These are phyloP conservation scores for Stagonosporopsis tanaceti DNA, from an alignment of 2,329 filamentous ascomycete species.

Conservation along the genomic window DNA sequence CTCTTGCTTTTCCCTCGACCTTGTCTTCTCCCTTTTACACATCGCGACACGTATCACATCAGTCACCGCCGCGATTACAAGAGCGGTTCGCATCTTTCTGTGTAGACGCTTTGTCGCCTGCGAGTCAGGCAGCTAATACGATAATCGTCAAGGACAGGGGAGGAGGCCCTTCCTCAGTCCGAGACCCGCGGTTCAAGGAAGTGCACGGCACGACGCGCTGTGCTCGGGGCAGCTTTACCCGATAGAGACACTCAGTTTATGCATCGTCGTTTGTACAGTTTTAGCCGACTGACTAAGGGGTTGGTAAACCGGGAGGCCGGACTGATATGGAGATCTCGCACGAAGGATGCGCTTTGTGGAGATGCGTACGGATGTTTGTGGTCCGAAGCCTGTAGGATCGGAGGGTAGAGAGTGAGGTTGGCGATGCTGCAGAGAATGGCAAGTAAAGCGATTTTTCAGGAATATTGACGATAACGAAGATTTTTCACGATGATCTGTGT, in stretches of 20 bases:
- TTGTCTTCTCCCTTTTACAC: not conserved
- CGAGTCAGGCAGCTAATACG: conserved; percentile 1
- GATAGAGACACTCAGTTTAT: not conserved
- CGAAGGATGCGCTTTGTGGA: not conserved
- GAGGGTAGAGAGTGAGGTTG: not conserved
- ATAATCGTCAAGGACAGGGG: not conserved
- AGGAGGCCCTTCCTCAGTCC: conserved; percentile 7
- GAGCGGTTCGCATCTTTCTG: not conserved
- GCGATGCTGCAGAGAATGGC: not conserved
- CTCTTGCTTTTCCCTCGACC: not conserved
- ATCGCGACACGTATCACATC: not conserved
- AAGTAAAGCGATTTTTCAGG: not conserved
- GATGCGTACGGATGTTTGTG: not conserved
- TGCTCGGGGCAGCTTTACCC: conserved; percentile 7
- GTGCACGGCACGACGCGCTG: conserved; percentile 7
- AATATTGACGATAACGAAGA: not conserved
- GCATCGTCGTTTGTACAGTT: conserved; percentile 6
- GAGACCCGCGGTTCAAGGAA: conserved; percentile 7
- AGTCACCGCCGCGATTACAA: not conserved
- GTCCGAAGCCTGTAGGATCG: not conserved
- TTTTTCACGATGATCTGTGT: too few species aligned
- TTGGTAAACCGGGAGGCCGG: conserved; percentile 1
- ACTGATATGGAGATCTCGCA: not conserved
- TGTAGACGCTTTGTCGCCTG: not conserved
- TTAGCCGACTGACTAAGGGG: not conserved